Conservation (phyloP, 148 eudicot species). For the Amaranthus cruentus region DNA sequence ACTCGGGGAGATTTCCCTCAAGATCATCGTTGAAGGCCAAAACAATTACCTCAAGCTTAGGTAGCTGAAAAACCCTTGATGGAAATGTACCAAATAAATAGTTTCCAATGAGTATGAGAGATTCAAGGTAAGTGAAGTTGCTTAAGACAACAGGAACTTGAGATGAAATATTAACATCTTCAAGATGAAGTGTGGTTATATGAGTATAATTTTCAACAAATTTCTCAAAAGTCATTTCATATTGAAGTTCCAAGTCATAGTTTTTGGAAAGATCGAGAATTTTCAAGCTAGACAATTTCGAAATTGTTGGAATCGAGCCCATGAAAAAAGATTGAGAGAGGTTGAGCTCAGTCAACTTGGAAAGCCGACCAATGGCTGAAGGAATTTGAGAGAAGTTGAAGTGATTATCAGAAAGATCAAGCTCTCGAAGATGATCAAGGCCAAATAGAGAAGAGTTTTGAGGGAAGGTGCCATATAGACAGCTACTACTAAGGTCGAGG, state of each 20-base stretch:
- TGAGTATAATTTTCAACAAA: slow-evolving; percentile 21
- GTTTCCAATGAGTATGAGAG: background rate
- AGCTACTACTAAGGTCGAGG: slow-evolving; percentile 31
- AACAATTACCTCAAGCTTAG: slow-evolving; percentile 20
- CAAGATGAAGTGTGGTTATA: slow-evolving; percentile 13
- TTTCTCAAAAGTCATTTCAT: slow-evolving; percentile 6
- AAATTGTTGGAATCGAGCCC: slow-evolving; percentile 28
- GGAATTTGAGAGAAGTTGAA: too few species aligned
- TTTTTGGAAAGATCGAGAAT: slow-evolving; percentile 19
- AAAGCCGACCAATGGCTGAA: too few species aligned
- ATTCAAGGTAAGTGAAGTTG: slow-evolving; percentile 12
- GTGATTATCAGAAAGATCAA: slow-evolving; percentile 13
- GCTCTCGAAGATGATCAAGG: slow-evolving; percentile 26
- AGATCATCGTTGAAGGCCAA: slow-evolving; percentile 17
- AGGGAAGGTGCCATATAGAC: slow-evolving; percentile 21
- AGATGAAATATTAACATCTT: slow-evolving; percentile 18
- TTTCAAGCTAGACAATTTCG: slow-evolving; percentile 14
- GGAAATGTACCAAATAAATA: slow-evolving; percentile 20
- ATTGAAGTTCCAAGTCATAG: background rate
- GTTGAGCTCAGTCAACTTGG: too few species aligned
- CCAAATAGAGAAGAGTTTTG: slow-evolving; percentile 21
- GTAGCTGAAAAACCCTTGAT: slow-evolving; percentile 16
- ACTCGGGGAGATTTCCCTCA: slow-evolving; percentile 27
- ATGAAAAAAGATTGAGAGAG: slow-evolving; percentile 15
- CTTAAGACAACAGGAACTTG: slow-evolving; percentile 9